These are phyloP conservation scores for Torulaspora maleeae DNA, from an alignment of 805 yeast species.

Conservation along the genomic window DNA sequence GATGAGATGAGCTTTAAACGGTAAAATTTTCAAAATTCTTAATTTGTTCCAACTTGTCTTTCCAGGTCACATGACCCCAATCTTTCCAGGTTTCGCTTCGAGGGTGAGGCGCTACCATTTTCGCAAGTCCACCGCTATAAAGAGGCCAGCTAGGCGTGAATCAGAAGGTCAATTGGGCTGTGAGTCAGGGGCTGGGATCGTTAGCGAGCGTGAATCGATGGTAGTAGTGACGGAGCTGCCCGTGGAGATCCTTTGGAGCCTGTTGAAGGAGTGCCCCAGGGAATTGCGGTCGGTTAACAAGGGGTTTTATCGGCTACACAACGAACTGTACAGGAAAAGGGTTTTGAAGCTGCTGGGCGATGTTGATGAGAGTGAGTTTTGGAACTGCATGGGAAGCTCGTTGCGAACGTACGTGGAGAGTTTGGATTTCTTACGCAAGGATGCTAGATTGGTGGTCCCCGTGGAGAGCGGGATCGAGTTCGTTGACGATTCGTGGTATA, in stretches of 20 bases:
- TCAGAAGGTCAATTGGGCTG: background rate
- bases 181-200: background rate
- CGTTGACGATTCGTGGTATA: conserved; percentile 24
- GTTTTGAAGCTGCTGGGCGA: conserved; percentile 7
- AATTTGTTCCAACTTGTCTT: conserved; percentile 8
- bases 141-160: background rate
- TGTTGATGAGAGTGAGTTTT: conserved; percentile 6
- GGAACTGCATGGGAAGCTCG: conserved; percentile 8
- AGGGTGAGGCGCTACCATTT: background rate
- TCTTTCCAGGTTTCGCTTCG: too few relatives aligned
- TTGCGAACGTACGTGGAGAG: conserved; percentile 10
- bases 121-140: too few relatives aligned
- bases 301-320: conserved; percentile 13
- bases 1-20: conserved; percentile 17
- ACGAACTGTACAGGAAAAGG: conserved; percentile 17
- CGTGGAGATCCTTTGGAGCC: conserved; percentile 10
- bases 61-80: conserved; percentile 4
- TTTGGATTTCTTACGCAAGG: conserved; percentile 16
- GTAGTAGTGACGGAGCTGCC: conserved; percentile 7
- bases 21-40: conserved; percentile 15
- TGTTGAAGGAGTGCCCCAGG: conserved; percentile 10
- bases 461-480: conserved; percentile 3
- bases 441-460: conserved; percentile 6
- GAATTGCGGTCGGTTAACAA: conserved; percentile 9
- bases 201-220: background rate